Evolutionary conservation across 805 yeast genomes (phyloP).

Genomic region (Candida pini): DNA sequence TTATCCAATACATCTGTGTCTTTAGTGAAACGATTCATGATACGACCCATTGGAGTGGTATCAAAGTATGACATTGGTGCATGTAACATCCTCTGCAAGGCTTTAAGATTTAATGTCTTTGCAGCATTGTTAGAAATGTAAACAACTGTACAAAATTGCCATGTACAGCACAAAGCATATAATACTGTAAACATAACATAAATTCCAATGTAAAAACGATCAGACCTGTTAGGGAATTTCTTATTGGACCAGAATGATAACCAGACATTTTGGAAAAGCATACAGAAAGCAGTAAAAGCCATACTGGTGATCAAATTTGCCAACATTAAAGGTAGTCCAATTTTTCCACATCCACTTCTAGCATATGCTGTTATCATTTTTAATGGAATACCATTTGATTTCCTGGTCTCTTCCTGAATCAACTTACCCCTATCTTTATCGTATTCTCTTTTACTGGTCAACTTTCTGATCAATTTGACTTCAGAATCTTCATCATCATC

Average conservation of each 20-base stretch:
- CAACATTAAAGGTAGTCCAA: constrained; percentile 28
- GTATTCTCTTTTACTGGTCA: constrained; percentile 12
- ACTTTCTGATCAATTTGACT: constrained; percentile 9
- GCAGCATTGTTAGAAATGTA: constrained; percentile 50
- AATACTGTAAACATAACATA: constrained; percentile 57
- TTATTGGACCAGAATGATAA: constrained; percentile 72
- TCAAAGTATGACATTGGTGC: constrained; percentile 84
- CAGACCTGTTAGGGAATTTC: constrained; percentile 41
- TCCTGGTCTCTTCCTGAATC: constrained; percentile 48
- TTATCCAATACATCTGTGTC: constrained; percentile 84
- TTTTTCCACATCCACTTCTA: constrained; percentile 49
- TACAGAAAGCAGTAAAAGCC: constrained; percentile 41
- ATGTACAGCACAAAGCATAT: constrained; percentile 37
- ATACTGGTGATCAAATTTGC: constrained; percentile 19
- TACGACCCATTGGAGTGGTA: constrained; percentile 83
- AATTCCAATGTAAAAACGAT: constrained; percentile 67
- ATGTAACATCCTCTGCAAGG: constrained; percentile 50
- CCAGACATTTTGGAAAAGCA: constrained; percentile 67
- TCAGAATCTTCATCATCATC: constrained; percentile 12
- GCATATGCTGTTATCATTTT: constrained; percentile 47
- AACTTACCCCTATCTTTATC: constrained; percentile 30
- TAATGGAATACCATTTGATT: constrained; percentile 47
- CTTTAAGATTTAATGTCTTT: constrained; percentile 51
- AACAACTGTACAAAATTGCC: constrained; percentile 42
- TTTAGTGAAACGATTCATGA: constrained; percentile 79